Evolutionary conservation across 2,329 filamentous ascomycete species (phyloP).

Genomic region (Phyllosticta citrichinensis): DNA sequence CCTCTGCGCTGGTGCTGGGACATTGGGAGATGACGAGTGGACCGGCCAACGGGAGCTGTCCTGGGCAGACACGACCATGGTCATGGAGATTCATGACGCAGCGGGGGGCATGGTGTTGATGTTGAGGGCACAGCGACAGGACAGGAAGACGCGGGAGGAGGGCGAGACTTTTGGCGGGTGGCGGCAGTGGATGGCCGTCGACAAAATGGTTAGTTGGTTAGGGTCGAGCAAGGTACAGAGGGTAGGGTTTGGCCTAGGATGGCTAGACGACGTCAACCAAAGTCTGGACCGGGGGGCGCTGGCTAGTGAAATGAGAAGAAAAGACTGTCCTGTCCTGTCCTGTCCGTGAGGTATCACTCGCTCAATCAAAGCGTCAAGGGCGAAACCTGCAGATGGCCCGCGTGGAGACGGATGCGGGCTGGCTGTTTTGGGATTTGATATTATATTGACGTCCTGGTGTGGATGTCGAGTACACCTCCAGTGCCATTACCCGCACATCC

Average conservation of each 20-base stretch:
- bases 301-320: background rate
- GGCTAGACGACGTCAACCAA: conserved; percentile 5
- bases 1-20: conserved; percentile 18
- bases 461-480: too few relatives aligned
- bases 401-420: too few relatives aligned
- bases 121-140: background rate
- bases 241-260: background rate
- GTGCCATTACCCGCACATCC: background rate
- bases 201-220: background rate
- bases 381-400: background rate
- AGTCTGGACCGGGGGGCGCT: conserved; percentile 3
- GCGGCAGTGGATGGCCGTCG: background rate
- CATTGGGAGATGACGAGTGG: conserved; percentile 18
- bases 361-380: too few relatives aligned
- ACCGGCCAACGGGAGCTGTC: conserved; percentile 19
- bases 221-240: background rate
- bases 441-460: too few relatives aligned
- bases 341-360: too few relatives aligned
- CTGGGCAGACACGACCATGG: conserved; percentile 25
- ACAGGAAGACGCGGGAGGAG: background rate
- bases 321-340: too few relatives aligned
- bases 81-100: background rate
- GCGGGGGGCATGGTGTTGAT: background rate
- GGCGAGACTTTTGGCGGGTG: background rate
- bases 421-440: too few relatives aligned